Base-by-base conservation (phyloP, 1,284 basidiomycete genomes). In the Ganoderma multipileum region DNA sequence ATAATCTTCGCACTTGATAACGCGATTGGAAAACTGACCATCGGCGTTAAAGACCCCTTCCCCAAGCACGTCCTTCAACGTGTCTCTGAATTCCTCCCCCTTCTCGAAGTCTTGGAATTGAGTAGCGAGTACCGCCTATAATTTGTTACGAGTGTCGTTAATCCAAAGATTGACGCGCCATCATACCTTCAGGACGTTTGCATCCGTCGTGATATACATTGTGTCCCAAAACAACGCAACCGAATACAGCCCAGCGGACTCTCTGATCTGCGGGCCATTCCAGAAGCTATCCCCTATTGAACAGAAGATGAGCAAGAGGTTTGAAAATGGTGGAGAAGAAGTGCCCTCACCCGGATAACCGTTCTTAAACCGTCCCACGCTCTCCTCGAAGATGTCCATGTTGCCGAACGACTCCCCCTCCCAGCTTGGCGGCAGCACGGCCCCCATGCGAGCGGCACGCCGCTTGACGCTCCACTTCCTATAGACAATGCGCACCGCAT, bases 151-250 rank as follows among this genome's bases (percentile, higher is more conserved):
- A 5, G 20, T 2, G 0, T 18, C n/a, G n/a, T n/a, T n/a, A n/a
- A n/a, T n/a, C n/a, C n/a, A n/a, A n/a, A n/a, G n/a, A n/a, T n/a
- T n/a, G n/a, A 26, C 60, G 26, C 58, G 75, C 76, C n/a, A n/a
- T n/a, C n/a, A n/a, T n/a, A n/a, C n/a, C 72, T 77, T 77, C 63
- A 76, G 50, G 26, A 75, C 52, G 11, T 72, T 69, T 3, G 69
- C 73, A 58, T 77, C 75, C 20, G 69, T 67, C 2, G 75, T 74
- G 20, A 73, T 3, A 58, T 73, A 71, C 16, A 61, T 50, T 5
- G 54, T 61, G 38, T 73, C 74, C 73, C 76, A 72, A 4, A 77
- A 60, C 30, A 75, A 39, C 20, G 69, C 64, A 2, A 73, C 30
- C 7, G 63, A 63, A 50, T 73, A 68, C 20, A 75, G 64, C 7